phyloP scores from a whole-genome alignment of 495 filamentous ascomycete genomes.

The Aspergillus panamensis region DNA sequence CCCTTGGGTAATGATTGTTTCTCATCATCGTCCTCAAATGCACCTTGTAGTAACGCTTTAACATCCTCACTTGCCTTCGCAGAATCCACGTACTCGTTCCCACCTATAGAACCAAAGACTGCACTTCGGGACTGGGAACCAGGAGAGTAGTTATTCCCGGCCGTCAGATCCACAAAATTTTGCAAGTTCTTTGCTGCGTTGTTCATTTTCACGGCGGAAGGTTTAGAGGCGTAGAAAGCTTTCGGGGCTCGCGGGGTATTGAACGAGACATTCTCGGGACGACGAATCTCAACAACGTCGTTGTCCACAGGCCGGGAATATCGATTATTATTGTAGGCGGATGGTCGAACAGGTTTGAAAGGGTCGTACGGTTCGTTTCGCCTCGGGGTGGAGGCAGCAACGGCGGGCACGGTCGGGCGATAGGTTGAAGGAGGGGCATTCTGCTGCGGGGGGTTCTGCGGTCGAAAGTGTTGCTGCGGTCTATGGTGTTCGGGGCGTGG shows the following conservation, averaged over 20 bases:
- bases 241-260: slow-evolving; percentile 38
- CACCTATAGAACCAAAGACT: slow-evolving; percentile 48
- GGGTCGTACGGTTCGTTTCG: slow-evolving; percentile 37
- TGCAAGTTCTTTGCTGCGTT: slow-evolving; percentile 38
- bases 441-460: slow-evolving; percentile 21
- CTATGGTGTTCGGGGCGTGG: slow-evolving; percentile 50
- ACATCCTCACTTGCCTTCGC: slow-evolving; percentile 77
- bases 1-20: slow-evolving; percentile 49
- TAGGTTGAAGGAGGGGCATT: slow-evolving; percentile 16
- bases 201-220: slow-evolving; percentile 31
- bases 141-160: slow-evolving; percentile 25
- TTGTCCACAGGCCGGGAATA: slow-evolving; percentile 25
- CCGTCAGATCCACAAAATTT: slow-evolving; percentile 46
- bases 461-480: slow-evolving; percentile 20
- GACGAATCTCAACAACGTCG: slow-evolving; percentile 43
- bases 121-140: slow-evolving; percentile 27
- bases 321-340: slow-evolving; percentile 36
- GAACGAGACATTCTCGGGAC: slow-evolving; percentile 43
- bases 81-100: slow-evolving; percentile 69
- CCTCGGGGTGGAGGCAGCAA: slow-evolving; percentile 23
- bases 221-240: slow-evolving; percentile 44
- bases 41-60: slow-evolving; percentile 82
- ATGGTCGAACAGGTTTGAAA: slow-evolving; percentile 43
- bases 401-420: slow-evolving; percentile 22
- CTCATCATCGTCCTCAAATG: slow-evolving; percentile 79